phyloP scores from a whole-genome alignment of 2,329 filamentous ascomycete genomes.

The Biscogniauxia sp. region DNA sequence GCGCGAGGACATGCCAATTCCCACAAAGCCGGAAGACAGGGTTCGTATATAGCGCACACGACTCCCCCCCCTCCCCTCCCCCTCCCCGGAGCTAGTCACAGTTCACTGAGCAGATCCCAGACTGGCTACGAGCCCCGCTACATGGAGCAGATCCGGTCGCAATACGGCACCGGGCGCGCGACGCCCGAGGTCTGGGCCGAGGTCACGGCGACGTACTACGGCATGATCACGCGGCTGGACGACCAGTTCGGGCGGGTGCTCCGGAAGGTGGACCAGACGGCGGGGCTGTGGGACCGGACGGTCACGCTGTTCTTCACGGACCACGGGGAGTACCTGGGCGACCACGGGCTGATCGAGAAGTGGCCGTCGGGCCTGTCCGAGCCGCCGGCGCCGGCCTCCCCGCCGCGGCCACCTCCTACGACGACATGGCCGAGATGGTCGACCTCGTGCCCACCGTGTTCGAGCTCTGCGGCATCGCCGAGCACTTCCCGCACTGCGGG shows the following conservation, averaged over 20 bases:
- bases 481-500: slow-evolving; percentile 42
- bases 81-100: no score
- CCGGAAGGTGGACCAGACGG: slow-evolving; percentile 31
- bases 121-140: slow-evolving; percentile 44
- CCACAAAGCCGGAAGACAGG: neutral
- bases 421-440: slow-evolving; percentile 42
- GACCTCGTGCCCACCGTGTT: slow-evolving; percentile 44
- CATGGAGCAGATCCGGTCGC: slow-evolving; percentile 38
- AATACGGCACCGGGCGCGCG: slow-evolving; percentile 38
- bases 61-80: no score
- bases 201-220: slow-evolving; percentile 44
- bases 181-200: slow-evolving; percentile 38
- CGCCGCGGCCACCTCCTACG: slow-evolving; percentile 17
- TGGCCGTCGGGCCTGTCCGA: slow-evolving; percentile 45
- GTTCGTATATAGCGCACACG: neutral
- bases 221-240: slow-evolving; percentile 39
- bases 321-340: slow-evolving; percentile 46
- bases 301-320: slow-evolving; percentile 45
- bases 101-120: neutral
- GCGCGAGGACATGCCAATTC: slow-evolving; percentile 26
- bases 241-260: slow-evolving; percentile 44
- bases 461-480: slow-evolving; percentile 36
- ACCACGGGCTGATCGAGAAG: slow-evolving; percentile 48
- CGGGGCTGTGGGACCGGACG: slow-evolving; percentile 36
- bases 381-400: slow-evolving; percentile 22